These are phyloP conservation scores for Mycena polygramma DNA, from an alignment of 768 basidiomycete genomes.

Conservation along the genomic window DNA sequence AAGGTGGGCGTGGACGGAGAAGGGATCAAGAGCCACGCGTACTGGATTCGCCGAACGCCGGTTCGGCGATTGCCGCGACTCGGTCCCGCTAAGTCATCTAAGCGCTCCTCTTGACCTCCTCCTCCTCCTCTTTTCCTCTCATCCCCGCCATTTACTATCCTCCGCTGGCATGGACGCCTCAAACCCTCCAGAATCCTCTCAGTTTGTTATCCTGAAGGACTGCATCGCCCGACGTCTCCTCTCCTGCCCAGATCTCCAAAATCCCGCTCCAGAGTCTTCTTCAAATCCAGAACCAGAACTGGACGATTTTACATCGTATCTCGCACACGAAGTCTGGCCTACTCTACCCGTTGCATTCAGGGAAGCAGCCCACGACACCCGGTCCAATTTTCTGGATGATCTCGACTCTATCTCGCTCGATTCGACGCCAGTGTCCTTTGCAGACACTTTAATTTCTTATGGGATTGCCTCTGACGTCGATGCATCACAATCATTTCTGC, in stretches of 20 bases:
- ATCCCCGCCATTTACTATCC: no score
- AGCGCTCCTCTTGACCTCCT: no score
- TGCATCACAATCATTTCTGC: conserved; percentile 54
- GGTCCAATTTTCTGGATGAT: conserved; percentile 46
- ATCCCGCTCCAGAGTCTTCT: conserved; percentile 30
- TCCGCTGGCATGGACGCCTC: background rate
- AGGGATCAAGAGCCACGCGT: no score
- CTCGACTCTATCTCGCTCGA: conserved; percentile 55
- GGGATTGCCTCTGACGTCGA: conserved; percentile 57
- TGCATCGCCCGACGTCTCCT: conserved; percentile 58
- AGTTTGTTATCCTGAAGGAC: conserved; percentile 58
- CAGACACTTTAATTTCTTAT: conserved; percentile 66
- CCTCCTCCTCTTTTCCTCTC: no score
- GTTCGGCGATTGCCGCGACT: no score
- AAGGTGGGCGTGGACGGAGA: no score
- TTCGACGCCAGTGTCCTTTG: conserved; percentile 55
- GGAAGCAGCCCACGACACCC: conserved; percentile 54
- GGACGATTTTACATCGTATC: conserved; percentile 67
- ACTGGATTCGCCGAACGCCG: no score
- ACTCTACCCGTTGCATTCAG: conserved; percentile 53
- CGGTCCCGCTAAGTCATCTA: no score
- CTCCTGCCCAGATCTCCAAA: conserved; percentile 40
- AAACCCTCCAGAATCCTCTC: conserved; percentile 23
- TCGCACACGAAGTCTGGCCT: conserved; percentile 65
- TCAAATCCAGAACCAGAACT: conserved; percentile 48